These are phyloP conservation scores for Trichoderma sp. DNA, from an alignment of 2,329 filamentous ascomycete species.

Conservation along the genomic window DNA sequence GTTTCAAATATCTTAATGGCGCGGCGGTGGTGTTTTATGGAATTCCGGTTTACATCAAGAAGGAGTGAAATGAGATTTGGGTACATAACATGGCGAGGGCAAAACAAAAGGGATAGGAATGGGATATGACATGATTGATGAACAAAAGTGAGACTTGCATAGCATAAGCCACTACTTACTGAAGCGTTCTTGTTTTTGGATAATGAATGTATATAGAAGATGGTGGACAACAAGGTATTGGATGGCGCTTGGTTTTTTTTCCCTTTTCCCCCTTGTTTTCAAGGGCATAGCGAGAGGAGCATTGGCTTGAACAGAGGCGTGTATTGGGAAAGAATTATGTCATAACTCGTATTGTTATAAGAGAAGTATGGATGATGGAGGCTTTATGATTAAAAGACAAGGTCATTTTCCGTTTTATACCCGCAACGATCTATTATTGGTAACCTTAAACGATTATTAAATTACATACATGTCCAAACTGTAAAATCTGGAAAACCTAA, in stretches of 20 bases:
- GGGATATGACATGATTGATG: neutral
- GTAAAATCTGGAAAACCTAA: neutral
- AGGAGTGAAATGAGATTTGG: constrained; percentile 29
- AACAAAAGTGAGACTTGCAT: neutral
- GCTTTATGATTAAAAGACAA: neutral
- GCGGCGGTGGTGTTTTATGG: constrained; percentile 94
- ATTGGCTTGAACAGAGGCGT: neutral
- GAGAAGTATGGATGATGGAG: neutral
- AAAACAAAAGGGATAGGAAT: neutral
- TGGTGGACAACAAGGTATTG: neutral
- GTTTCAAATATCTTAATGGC: constrained; percentile 88
- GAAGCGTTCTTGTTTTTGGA: neutral
- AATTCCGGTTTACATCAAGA: constrained; percentile 80
- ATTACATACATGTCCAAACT: neutral
- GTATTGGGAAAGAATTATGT: neutral
- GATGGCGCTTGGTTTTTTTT: neutral
- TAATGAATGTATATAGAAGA: neutral
- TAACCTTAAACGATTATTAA: neutral
- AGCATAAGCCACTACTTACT: neutral
- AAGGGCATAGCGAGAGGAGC: neutral
- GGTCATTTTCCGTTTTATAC: neutral
- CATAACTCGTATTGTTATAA: neutral
- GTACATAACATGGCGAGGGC: neutral
- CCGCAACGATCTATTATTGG: neutral
- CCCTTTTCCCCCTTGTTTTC: neutral